Conservation (phyloP, 305 asterid species). For the Fraxinus latifolia region DNA sequence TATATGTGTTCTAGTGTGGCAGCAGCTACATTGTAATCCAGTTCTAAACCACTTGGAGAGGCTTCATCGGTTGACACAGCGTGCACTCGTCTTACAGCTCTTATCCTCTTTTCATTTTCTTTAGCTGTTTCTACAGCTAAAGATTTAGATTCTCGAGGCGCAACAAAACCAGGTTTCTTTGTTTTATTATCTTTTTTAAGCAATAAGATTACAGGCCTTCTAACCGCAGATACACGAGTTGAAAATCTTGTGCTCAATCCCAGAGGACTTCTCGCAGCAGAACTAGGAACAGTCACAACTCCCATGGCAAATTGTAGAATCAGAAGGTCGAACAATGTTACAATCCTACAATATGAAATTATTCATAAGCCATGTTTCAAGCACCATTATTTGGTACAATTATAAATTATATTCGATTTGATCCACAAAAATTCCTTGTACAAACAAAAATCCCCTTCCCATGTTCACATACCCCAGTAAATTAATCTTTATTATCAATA, state of each 20-base stretch:
- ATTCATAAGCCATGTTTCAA: neutral
- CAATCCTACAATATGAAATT: conserved; percentile 9
- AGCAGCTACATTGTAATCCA: conserved; percentile 78
- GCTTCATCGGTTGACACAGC: conserved; percentile 49
- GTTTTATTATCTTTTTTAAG: conserved; percentile 48
- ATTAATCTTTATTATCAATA: neutral
- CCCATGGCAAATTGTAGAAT: conserved; percentile 55
- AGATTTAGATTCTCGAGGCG: conserved; percentile 50
- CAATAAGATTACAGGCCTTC: conserved; percentile 47
- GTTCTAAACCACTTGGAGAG: conserved; percentile 44
- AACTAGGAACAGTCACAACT: conserved; percentile 78
- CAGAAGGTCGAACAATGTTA: conserved; percentile 1
- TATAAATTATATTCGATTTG: neutral
- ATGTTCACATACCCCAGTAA: neutral
- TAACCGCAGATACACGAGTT: conserved; percentile 35
- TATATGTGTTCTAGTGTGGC: conserved; percentile 59
- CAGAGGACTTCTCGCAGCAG: conserved; percentile 57
- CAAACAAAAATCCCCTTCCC: neutral
- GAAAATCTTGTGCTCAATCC: conserved; percentile 52
- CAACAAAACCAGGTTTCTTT: conserved; percentile 47
- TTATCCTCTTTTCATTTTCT: conserved; percentile 41
- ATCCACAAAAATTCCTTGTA: neutral
- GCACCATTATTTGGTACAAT: neutral
- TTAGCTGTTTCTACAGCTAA: conserved; percentile 51
- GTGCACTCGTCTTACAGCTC: conserved; percentile 51